Base-by-base conservation (phyloP, 1,284 basidiomycete genomes). In the Ustilago shanxiensis region DNA sequence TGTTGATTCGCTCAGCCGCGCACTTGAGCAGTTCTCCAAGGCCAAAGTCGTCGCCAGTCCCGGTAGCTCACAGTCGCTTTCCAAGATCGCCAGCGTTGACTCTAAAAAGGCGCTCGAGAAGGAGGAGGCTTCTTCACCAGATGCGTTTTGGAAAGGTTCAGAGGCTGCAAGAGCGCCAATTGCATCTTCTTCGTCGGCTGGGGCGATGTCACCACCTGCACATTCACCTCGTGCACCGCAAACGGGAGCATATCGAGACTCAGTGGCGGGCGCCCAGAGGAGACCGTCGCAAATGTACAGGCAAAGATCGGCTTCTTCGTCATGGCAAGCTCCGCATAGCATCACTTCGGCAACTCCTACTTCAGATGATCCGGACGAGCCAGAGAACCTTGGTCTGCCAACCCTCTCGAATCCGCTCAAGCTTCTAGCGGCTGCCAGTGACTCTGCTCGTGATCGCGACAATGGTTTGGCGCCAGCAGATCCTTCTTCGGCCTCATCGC, bases 391-490 rank as follows among this genome's bases (percentile, higher is more conserved):
- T 1, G 77, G 77, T 8, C 54, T 79, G n/a, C 77, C 73, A 10
- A 77, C 69, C 7, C 61, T 79, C 16, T 71, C 66, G 9, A 79
- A 79, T 31, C 77, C 77, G 26, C 64, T 79, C 57, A 79, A 79
- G 28, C 57, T 79, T 37, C 63, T 79, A 0, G 77, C 75, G 9
- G 70, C 70, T 11, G 75, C 75, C 9, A 77, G 75, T 61, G 75
- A 73, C 44, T 70, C 70, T 18, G 75, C 75, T 3, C 51, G 72
- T 26, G 76, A 75, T 20, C 60, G 70, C 4, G 74, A 77, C 24
- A 57, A 62, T 9, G 70, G 60, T 13, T 50, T 67, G 8, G 73
- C 63, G 31, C 10, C 55, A 0, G 55, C 62, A 3, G 63, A 68
- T 29, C 28, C 37, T 14, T 28, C 57, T 18, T 60, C 67, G 10